Base-by-base conservation (phyloP, 495 filamentous ascomycete species). In the Xylaria longipes region DNA sequence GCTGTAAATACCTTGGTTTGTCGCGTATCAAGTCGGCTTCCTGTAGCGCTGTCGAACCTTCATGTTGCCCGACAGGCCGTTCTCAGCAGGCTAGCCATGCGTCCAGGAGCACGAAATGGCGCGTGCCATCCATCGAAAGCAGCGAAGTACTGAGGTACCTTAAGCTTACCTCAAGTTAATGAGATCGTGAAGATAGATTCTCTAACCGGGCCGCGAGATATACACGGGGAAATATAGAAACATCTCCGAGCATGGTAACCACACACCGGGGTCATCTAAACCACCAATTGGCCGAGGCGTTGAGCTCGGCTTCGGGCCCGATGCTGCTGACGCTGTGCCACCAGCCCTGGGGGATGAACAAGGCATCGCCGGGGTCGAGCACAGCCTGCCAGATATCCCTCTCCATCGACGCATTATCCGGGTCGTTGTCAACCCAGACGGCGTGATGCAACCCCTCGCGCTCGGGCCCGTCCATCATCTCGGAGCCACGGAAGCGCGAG, bases 341-440 rank as follows among this genome's bases (percentile, higher is more conserved):
- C 94, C 94, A 99, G 15, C 93, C 94, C 71, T 88, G 89, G 0
- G 95, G 96, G 68, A 99, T 95, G 78, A 95, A 98, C 54, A 98
- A 70, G 0, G 85, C 89, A 84, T 98, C 94, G 0, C 92, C 91
- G 17, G 85, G 81, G 3, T 80, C 78, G 41, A 97, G 74, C n/a
- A 74, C 68, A 14, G 86, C 90, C 73, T 96, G 75, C 41, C 64
- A 46, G 3, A 78, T 73, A 2, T 73, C 56, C 1, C 15, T 22
- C 14, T 35, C 56, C 57, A 4, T 4, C 31, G 15, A 12, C 12
- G 29, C 15, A 58, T 11, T 70, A 39, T 72, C 70, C 1, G 71
- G 70, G 29, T 80, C 76, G 6, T 27, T 29, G 11, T 35, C 57
- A 2, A 80, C 84, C 96, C 96, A 99, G 20, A 98, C 87, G 5